phyloP scores from a whole-genome alignment of 352 stramenopile genomes.

The Phytopythium helicoides region DNA sequence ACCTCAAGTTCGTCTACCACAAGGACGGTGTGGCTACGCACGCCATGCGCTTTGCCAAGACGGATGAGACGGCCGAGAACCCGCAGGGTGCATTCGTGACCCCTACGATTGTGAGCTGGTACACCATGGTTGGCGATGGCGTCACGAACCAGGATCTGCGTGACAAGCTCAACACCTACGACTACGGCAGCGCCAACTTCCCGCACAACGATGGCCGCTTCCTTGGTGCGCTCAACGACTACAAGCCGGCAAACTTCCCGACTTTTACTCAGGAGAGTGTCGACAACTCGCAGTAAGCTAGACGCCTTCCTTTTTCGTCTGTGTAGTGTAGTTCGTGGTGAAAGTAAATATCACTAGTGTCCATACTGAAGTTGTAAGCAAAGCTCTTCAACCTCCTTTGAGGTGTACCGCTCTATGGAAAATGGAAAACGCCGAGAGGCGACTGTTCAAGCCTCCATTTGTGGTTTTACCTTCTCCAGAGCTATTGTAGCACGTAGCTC shows the following conservation, averaged over 20 bases:
- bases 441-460: background rate
- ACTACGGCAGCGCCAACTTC: slow-evolving; percentile 9
- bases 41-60: slow-evolving; percentile 11
- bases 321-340: too few relatives aligned
- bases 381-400: too few relatives aligned
- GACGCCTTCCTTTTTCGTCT: background rate
- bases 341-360: too few relatives aligned
- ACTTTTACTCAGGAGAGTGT: slow-evolving; percentile 9
- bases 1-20: slow-evolving; percentile 17
- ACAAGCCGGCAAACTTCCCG: slow-evolving; percentile 1
- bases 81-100: slow-evolving; percentile 2
- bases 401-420: too few relatives aligned
- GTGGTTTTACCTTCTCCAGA: too few relatives aligned
- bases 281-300: slow-evolving; percentile 10
- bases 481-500: background rate
- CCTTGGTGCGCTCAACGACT: slow-evolving; percentile 7
- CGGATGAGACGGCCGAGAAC: slow-evolving; percentile 10
- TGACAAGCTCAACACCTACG: slow-evolving; percentile 2
- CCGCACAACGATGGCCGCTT: slow-evolving; percentile 6
- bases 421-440: too few relatives aligned
- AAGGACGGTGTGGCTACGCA: slow-evolving; percentile 7
- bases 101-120: slow-evolving; percentile 15
- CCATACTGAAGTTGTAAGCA: too few relatives aligned
- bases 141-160: slow-evolving; percentile 7
- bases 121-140: slow-evolving; percentile 18